A percentile compares a stretch with the other conserved stretches of the same genome.
These are phyloP conservation scores for Annona squamosa DNA, from an alignment of 164 flowering plant genomes.

Conservation along the genomic window DNA sequence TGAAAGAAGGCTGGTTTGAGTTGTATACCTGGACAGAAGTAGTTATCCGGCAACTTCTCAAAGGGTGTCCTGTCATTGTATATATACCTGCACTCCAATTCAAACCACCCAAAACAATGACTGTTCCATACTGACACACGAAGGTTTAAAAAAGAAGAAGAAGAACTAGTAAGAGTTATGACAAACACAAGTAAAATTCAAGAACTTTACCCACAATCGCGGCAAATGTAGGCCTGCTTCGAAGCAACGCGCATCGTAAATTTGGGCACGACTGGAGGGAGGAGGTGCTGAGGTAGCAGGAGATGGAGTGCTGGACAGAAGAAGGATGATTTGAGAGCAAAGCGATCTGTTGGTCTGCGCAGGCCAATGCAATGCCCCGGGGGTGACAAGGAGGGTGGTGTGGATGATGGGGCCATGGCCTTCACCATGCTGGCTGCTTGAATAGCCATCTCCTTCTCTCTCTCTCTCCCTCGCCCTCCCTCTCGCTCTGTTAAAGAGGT, in stretches of 20 bases:
- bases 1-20: neutral
- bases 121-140: neutral
- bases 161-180: neutral
- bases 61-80: conserved; percentile 90
- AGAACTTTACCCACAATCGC: conserved; percentile 74
- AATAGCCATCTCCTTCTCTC: conserved; percentile 32
- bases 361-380: conserved; percentile 28
- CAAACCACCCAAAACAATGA: neutral
- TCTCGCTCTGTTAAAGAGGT: neutral
- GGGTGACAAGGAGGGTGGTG: conserved; percentile 19
- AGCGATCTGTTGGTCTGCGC: conserved; percentile 33
- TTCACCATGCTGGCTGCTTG: conserved; percentile 20
- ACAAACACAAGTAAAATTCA: neutral
- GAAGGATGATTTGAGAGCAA: conserved; percentile 56
- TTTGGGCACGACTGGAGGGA: conserved; percentile 34
- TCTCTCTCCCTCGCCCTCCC: conserved; percentile 1
- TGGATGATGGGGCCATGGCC: conserved; percentile 4
- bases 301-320: conserved; percentile 45
- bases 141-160: neutral
- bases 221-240: conserved; percentile 86
- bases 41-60: conserved; percentile 76
- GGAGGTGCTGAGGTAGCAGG: conserved; percentile 24
- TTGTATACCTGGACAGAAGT: conserved; percentile 82
- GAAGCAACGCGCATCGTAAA: conserved; percentile 71
- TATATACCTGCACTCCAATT: conserved; percentile 57